Base-by-base conservation (phyloP, 352 stramenopile species). In the Phytophthora ohioensis region DNA sequence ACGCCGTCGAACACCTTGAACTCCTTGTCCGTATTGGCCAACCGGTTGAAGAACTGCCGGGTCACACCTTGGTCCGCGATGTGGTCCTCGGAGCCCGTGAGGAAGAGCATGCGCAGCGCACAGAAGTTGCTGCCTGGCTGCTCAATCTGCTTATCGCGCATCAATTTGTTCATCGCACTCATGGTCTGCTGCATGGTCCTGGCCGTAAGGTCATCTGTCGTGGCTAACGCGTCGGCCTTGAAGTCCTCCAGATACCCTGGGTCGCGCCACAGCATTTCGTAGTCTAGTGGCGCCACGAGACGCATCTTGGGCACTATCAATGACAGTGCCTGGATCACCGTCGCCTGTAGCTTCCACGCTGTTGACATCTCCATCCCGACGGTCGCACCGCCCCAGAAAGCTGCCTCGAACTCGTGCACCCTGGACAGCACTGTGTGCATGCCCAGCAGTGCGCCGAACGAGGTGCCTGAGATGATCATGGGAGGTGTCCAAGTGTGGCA, bases 381-480 rank as follows among this genome's bases (percentile, higher is more conserved):
- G 10, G 75, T 74, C 0, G 83, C 75, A 2, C 73, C 74, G 8
- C 71, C 78, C 58, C 85, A 81, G 36, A 88, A 71, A 15, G 79
- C 68, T 10, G 71, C 83, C 15, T 70, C 43, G 66, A 91, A 88
- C 45, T 75, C 34, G 60, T 90, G 79, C 13, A 38, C 13, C 0
- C 70, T 70, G 21, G 76, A 82, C 32, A 89, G 67, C n/a, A 83
- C 59, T 4, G 73, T 81, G 69, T 87, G 81, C 27, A 87, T 63
- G 0, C 75, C 80, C 15, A 91, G 61, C 31, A 91, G 71, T 47
- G 70, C 70, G 12, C 83, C 83, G 55, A 83, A 91, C 31, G 77
- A 87, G 35, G 82, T 80, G 39, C 81, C 81, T 47, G 83, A 82
- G 54, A 91, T 80, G 57, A 88, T 66, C 30, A 90, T 60, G 48